Evolutionary conservation across 2,329 filamentous ascomycete genomes (phyloP), one percentile per base, ranked within the genome.

Genomic region (Cadophora malorum): DNA sequence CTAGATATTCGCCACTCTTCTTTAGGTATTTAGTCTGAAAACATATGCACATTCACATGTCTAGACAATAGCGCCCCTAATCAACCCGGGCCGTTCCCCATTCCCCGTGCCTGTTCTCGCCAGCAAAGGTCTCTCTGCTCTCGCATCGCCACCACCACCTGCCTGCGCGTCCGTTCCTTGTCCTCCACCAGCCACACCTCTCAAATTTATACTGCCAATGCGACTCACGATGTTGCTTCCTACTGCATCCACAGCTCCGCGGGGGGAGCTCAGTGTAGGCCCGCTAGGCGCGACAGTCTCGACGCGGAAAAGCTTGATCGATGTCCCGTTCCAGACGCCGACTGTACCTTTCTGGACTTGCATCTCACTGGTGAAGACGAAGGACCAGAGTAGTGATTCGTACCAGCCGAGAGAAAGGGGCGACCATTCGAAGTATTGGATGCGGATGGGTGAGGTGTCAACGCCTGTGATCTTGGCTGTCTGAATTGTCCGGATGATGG

Each of bases 391-490:
- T 14, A 98, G 84, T 5, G 93, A 95, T 79, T 97, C 93, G 79
- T 98, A 97, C 96, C 96, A 98, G 60, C 94, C 95, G 62, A 98
- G 84, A 0, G 93, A 91, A 41, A 97, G 83, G 0, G 92, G 90
- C 3, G 94, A 95, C 95, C 95, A 98, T 80, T 97, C 93, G 76
- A 98, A 98, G 16, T 93, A 90, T 77, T 97, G 94, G 19, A 96
- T 90, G 38, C 91, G 87, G 63, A 93, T 85, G 0, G 91, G 84
- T 1, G 89, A 89, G 0, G 91, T 87, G 56, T 97, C 93, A 47
- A 97, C 88, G 9, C 88, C 90, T 10, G 88, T 85, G 53, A 96
- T 82, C 62, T 87, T 84, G 0, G 91, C 85, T 21, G 84, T 82
- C 67, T 83, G 84, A 68, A 93, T 88, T 31, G 82, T 84, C 53